phyloP scores from a whole-genome alignment of 495 filamentous ascomycete species.

The Penicillium psychrofluorescens region DNA sequence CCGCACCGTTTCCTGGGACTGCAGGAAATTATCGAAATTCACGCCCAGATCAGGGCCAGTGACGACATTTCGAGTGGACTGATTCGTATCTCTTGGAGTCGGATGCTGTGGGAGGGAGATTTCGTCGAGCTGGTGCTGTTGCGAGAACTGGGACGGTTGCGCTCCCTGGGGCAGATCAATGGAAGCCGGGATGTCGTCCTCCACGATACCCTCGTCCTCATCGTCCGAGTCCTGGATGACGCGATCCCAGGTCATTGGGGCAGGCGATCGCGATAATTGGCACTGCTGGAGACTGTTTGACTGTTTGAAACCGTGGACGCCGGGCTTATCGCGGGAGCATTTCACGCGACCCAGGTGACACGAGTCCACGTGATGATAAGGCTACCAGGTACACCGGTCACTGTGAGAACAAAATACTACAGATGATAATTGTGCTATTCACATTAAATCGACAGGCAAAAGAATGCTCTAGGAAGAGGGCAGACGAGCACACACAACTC shows the following conservation, averaged over 20 bases:
- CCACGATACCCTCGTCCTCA: conserved; percentile 35
- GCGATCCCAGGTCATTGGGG: conserved; percentile 26
- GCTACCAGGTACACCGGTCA: not conserved
- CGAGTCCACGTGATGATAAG: conserved; percentile 33
- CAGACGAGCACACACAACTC: not conserved
- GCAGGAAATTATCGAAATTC: conserved; percentile 35
- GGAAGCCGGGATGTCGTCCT: conserved; percentile 18
- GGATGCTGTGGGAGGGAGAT: conserved; percentile 8
- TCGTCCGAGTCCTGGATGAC: conserved; percentile 47
- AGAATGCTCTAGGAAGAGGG: not conserved
- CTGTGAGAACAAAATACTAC: too few species aligned
- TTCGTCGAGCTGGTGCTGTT: conserved; percentile 12
- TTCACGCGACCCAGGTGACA: conserved; percentile 19
- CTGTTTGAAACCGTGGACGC: too few species aligned
- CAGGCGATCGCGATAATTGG: too few species aligned
- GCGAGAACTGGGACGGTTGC: not conserved
- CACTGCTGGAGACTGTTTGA: too few species aligned
- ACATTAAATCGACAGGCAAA: not conserved
- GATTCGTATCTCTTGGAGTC: conserved; percentile 3
- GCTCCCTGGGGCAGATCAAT: conserved; percentile 9
- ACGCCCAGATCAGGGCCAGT: conserved; percentile 15
- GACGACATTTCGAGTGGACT: conserved; percentile 1
- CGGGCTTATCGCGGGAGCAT: conserved; percentile 7
- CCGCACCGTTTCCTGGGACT: conserved; percentile 21
- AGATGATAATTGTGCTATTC: too few species aligned